These are phyloP conservation scores for Vinca major DNA, from an alignment of 305 asterid species.

Conservation along the genomic window DNA sequence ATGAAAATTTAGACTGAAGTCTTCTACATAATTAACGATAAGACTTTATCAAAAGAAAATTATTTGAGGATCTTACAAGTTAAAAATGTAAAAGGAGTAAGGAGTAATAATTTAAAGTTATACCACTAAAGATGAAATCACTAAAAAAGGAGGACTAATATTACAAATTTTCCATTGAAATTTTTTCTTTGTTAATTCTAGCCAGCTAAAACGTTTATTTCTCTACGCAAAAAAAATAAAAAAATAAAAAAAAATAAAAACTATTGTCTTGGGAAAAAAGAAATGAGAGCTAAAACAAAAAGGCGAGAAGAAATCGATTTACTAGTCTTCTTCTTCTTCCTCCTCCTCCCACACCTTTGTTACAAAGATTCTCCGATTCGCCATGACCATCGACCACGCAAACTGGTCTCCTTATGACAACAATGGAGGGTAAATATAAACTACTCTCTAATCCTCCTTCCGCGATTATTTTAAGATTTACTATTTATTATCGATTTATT, in stretches of 20 bases:
- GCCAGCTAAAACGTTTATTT: too few relatives aligned
- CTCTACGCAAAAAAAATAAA: too few relatives aligned
- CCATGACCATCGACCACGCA: conserved; percentile 33
- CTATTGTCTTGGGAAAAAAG: conserved; percentile 15
- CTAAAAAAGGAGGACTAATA: too few relatives aligned
- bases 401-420: conserved; percentile 37
- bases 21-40: too few relatives aligned
- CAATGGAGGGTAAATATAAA: conserved; percentile 29
- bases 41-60: too few relatives aligned
- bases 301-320: neutral
- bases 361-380: neutral
- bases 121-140: too few relatives aligned
- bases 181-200: too few relatives aligned
- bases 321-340: neutral
- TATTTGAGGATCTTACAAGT: too few relatives aligned
- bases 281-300: neutral
- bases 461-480: neutral
- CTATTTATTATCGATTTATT: neutral
- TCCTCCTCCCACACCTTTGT: neutral
- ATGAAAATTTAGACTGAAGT: too few relatives aligned
- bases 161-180: too few relatives aligned
- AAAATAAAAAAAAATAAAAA: neutral
- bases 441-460: neutral
- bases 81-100: too few relatives aligned
- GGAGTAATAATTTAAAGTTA: too few relatives aligned